Percentiles rank a stretch among this genome's conserved stretches.
Evolutionary conservation across 768 basidiomycete genomes (phyloP).

Genomic region (Pholiota conissans): DNA sequence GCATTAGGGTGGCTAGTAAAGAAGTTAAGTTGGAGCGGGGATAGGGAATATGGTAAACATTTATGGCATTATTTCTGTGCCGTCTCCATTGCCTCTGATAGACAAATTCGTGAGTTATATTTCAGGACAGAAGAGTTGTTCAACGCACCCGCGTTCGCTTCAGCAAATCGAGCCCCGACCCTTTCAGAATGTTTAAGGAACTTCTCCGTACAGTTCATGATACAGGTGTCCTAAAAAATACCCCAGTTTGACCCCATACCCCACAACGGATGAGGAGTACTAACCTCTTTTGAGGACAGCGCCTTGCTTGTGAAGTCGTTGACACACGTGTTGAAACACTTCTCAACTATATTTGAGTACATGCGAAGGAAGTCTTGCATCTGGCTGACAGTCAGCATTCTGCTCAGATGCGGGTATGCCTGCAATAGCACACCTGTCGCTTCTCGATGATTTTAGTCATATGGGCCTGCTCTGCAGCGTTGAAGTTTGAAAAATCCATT

Average conservation of each 20-base stretch:
- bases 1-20: constrained; percentile 7
- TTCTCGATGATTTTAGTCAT: constrained; percentile 95
- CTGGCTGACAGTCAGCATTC: constrained; percentile 36
- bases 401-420: constrained; percentile 6
- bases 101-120: not conserved
- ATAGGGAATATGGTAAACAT: not conserved
- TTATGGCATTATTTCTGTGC: constrained; percentile 28
- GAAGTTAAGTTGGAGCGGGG: constrained; percentile 6
- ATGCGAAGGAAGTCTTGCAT: constrained; percentile 98
- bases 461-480: constrained; percentile 90
- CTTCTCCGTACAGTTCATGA: constrained; percentile 94
- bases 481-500: constrained; percentile 94
- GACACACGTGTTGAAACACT: constrained; percentile 93
- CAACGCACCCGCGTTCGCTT: constrained; percentile 83
- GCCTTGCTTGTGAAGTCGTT: constrained; percentile 98
- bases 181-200: constrained; percentile 96
- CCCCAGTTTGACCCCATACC: constrained; percentile 1
- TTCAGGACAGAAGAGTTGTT: not conserved
- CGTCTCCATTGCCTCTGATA: constrained; percentile 42
- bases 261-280: not conserved
- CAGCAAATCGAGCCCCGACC: constrained; percentile 89
- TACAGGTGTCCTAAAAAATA: constrained; percentile 74
- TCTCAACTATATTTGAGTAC: constrained; percentile 92
- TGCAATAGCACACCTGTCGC: constrained; percentile 72
- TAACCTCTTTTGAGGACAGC: constrained; percentile 88